Evolutionary conservation across 768 basidiomycete genomes (phyloP).

Genomic region (Mycena alexandri): DNA sequence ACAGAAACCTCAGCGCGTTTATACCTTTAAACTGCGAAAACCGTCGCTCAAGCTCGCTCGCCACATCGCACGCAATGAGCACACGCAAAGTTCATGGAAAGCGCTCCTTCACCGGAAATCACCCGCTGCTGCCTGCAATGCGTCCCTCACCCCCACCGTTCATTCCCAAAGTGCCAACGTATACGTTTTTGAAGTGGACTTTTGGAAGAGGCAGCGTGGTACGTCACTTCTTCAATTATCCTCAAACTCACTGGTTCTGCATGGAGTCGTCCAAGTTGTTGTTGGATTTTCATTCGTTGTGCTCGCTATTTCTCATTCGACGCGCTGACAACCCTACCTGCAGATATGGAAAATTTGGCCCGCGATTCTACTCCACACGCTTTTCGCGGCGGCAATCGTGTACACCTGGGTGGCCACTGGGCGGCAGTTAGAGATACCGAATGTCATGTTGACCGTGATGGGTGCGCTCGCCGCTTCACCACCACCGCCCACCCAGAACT

Average conservation of each 20-base stretch:
- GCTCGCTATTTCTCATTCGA: too few species aligned
- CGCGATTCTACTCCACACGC: conserved; percentile 69
- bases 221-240: neutral
- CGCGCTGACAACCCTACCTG: neutral
- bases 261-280: neutral
- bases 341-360: conserved; percentile 77
- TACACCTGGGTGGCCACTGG: conserved; percentile 7
- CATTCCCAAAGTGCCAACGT: conserved; percentile 31
- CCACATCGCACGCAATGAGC: conserved; percentile 21
- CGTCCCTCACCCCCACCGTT: conserved; percentile 4
- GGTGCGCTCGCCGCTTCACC: conserved; percentile 49
- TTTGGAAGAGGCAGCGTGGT: conserved; percentile 34
- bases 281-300: neutral
- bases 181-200: conserved; percentile 37
- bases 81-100: conserved; percentile 16
- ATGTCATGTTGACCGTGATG: conserved; percentile 70
- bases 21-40: too few species aligned
- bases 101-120: conserved; percentile 36
- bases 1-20: too few species aligned
- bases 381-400: conserved; percentile 55
- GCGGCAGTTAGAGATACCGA: conserved; percentile 37
- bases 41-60: too few species aligned
- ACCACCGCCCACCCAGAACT: neutral
- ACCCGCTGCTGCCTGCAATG: conserved; percentile 30
- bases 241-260: neutral